Evolutionary conservation across 257 asterid species (phyloP), one percentile per base, ranked within the genome.

Genomic region (Rehmannia glutinosa): DNA sequence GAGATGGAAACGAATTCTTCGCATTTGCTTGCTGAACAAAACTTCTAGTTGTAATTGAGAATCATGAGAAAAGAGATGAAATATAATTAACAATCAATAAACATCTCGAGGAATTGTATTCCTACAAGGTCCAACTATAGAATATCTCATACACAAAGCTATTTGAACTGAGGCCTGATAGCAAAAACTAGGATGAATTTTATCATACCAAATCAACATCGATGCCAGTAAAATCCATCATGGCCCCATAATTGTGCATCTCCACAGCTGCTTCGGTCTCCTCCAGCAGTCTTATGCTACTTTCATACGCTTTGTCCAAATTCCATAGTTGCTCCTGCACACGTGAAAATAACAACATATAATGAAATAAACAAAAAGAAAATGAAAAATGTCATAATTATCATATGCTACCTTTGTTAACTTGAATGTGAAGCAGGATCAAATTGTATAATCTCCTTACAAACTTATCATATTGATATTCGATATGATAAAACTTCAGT

Each of bases 201-300:
- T 28, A 73, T 58, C 80, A 54, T 67, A 93, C 99, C 81, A 84
- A 75, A 21, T 58, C 69, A 57, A 86, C 75, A 81, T 94, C 86
- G 15, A 94, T 77, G 75, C 87, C 87, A 45, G 72, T 53, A 63
- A 94, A 89, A 47, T 94, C 97, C 80, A 77, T 51, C 96, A 88
- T 88, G 42, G 96, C 96, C 4, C 97, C 99, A 60, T 84, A 84
- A 28, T 78, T 88, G 49, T 86, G 81, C 99, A 94, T 90, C 85
- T 91, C 89, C 61, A 94, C 91, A 25, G 87, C 96, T 0, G 99
- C 99, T 80, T 79, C 81, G 16, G 99, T 94, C 81, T 91, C 97
- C 75, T 78, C 75, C 58, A 91, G 70, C 24, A 94, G 95, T 62
- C 64, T 62, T 54, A 88, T 7, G 68, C 97, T 91, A 27, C 78